Base-by-base conservation (phyloP, 352 stramenopile genomes). In the Nothophytophthora sp. region DNA sequence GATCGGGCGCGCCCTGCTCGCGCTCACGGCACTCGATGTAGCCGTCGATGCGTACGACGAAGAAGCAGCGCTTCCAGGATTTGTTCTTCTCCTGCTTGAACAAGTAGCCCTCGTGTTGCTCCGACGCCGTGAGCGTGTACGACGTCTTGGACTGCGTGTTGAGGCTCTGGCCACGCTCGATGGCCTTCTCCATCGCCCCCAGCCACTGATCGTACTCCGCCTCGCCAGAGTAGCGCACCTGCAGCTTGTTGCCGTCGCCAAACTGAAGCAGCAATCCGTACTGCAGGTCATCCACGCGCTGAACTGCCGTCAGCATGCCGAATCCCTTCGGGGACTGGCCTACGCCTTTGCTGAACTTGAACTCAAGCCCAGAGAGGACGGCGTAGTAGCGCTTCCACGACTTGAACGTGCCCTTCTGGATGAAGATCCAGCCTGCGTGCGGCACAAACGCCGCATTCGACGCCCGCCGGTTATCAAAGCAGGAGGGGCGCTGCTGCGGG, bases 321-420 rank as follows among this genome's bases (percentile, higher is more conserved):
- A 89, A 90, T 6, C 76, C 76, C 29, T 88, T 88, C 1, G 80
- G 81, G 9, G 76, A 54, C n/a, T 87, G 75, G 0, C 82, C 82
- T 1, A 65, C 64, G 1, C 72, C 79, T 22, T 81, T 74, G 50
- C 73, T 82, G 73, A 85, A 91, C 52, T 84, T 83, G 41, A 93
- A 90, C 32, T 93, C 80, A 3, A 79, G 50, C 0, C 82, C 82
- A 0, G 82, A 88, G 4, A 91, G 58, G 37, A 87, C 76, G 0
- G 78, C 82, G 40, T 81, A 89, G 40, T 86, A 85, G 9, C 70
- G 69, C 47, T 90, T 90, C 82, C 82, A 93, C 46, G 58, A 40
- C 45, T 74, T 82, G 24, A 90, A 73, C 11, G 73, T 76, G n/a
- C 61, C 63, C 54, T 63, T 65, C 47, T 86, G 73, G 35, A 90